Conservation (phyloP, 2,329 filamentous ascomycete species). For the Lojkania enalia region DNA sequence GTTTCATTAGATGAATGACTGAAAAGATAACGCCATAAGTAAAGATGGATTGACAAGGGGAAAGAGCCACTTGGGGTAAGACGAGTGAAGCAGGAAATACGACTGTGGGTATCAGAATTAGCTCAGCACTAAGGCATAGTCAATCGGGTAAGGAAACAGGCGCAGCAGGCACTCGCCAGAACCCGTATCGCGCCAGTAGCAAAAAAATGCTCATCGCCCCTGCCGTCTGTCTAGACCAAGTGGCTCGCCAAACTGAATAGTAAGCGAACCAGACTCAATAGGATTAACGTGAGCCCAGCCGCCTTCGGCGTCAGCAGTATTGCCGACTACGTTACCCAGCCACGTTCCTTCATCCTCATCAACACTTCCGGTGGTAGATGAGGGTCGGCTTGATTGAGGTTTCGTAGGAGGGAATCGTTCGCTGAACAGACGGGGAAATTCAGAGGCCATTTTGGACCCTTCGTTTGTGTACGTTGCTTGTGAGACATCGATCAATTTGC, state of each 20-base stretch:
- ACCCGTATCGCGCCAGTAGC: background rate
- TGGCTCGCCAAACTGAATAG: conserved; percentile 42
- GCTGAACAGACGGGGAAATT: conserved; percentile 48
- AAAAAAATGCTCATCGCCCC: conserved; percentile 9
- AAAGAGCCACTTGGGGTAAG: background rate
- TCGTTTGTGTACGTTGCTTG: conserved; percentile 47
- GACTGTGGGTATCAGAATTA: conserved; percentile 10
- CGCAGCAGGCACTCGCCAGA: conserved; percentile 17
- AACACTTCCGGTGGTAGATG: conserved; percentile 21
- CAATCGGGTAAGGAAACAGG: conserved; percentile 31
- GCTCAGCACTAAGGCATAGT: conserved; percentile 9
- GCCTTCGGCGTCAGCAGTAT: conserved; percentile 27
- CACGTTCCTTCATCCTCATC: conserved; percentile 43
- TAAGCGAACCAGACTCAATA: conserved; percentile 40
- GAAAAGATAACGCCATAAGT: conserved; percentile 1
- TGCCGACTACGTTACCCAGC: conserved; percentile 37
- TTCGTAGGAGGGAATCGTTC: conserved; percentile 44
- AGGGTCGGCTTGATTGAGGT: conserved; percentile 24
- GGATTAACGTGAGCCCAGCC: conserved; percentile 37
- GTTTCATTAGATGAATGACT: too few species aligned
- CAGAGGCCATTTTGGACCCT: conserved; percentile 40
- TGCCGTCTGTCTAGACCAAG: conserved; percentile 24
- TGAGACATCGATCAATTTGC: conserved; percentile 55
- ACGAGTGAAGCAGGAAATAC: conserved; percentile 3
- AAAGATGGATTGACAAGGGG: conserved; percentile 8